Percentiles rank a stretch among this genome's conserved stretches.
Evolutionary conservation across 1,139 yeast species (phyloP).

Genomic region (Arxiozyma slooffiae): DNA sequence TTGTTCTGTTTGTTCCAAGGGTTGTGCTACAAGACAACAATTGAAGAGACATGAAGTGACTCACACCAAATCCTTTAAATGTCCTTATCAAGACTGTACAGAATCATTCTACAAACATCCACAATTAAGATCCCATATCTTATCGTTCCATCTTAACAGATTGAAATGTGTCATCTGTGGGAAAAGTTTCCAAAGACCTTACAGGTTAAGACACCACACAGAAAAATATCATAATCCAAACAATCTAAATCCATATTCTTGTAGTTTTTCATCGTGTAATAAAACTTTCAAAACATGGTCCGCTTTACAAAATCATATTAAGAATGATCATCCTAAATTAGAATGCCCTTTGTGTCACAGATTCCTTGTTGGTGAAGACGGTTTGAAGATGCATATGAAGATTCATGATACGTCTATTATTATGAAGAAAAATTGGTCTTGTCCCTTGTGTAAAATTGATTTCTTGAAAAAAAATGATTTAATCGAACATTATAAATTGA

Average conservation of each 20-base stretch:
- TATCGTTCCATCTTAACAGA: conserved; percentile 46
- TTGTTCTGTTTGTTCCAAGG: conserved; percentile 73
- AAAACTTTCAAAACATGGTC: conserved; percentile 65
- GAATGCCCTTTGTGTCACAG: conserved; percentile 60
- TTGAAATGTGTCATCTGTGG: conserved; percentile 51
- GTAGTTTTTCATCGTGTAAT: conserved; percentile 54
- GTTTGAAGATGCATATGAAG: conserved; percentile 62
- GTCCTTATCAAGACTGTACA: conserved; percentile 52
- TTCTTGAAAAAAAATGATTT: conserved; percentile 35
- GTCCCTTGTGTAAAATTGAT: conserved; percentile 39
- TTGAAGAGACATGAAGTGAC: conserved; percentile 69
- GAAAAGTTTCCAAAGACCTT: conserved; percentile 51
- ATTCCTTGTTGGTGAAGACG: conserved; percentile 64
- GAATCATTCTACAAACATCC: conserved; percentile 71
- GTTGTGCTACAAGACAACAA: conserved; percentile 75
- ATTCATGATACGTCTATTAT: conserved; percentile 41
- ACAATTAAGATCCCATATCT: conserved; percentile 63
- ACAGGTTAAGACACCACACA: conserved; percentile 51
- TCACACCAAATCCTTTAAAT: conserved; percentile 61
- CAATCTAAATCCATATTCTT: conserved; percentile 37
- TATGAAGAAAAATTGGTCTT: conserved; percentile 53
- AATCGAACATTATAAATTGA: conserved; percentile 35
- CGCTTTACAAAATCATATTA: conserved; percentile 61
- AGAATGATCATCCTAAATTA: conserved; percentile 62
- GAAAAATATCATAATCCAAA: conserved; percentile 43